phyloP scores from a whole-genome alignment of 345 rosid genomes.

The Xanthoceras sorbifolium region DNA sequence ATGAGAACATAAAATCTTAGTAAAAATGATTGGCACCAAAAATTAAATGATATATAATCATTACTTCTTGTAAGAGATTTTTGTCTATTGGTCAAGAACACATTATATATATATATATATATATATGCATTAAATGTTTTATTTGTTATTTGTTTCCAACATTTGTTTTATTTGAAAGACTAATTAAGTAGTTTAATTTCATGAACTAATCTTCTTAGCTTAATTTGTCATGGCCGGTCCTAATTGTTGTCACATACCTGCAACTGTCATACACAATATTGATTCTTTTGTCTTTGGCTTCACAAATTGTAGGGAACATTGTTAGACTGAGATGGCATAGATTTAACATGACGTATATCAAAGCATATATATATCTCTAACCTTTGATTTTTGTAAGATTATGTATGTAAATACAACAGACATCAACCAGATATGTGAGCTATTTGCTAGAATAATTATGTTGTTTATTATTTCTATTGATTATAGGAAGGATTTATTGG shows the following conservation, averaged over 20 bases:
- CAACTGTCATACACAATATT: not conserved
- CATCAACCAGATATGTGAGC: not conserved
- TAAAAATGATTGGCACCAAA: constrained; percentile 33
- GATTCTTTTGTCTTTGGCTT: constrained; percentile 15
- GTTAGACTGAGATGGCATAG: constrained; percentile 18
- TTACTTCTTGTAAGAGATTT: constrained; percentile 17
- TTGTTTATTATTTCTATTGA: constrained; percentile 5
- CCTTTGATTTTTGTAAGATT: constrained; percentile 19
- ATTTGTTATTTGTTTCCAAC: not conserved
- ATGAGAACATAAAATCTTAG: constrained; percentile 34
- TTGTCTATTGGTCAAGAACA: constrained; percentile 26
- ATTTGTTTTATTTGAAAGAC: not conserved
- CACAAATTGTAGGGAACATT: constrained; percentile 10
- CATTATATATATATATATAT: not conserved
- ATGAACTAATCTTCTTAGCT: constrained; percentile 2
- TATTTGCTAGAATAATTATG: not conserved
- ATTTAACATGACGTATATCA: not conserved
- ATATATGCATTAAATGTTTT: not conserved
- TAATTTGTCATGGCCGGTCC: constrained; percentile 1
- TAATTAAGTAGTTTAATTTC: constrained; percentile 4
- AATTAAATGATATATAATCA: constrained; percentile 7
- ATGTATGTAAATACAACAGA: constrained; percentile 2
- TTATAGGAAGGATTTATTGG: not conserved
- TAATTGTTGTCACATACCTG: constrained; percentile 9
- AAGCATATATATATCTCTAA: constrained; percentile 3